These are phyloP conservation scores for Paecilomyces formosus DNA, from an alignment of 2,329 filamentous ascomycete species.

Conservation along the genomic window DNA sequence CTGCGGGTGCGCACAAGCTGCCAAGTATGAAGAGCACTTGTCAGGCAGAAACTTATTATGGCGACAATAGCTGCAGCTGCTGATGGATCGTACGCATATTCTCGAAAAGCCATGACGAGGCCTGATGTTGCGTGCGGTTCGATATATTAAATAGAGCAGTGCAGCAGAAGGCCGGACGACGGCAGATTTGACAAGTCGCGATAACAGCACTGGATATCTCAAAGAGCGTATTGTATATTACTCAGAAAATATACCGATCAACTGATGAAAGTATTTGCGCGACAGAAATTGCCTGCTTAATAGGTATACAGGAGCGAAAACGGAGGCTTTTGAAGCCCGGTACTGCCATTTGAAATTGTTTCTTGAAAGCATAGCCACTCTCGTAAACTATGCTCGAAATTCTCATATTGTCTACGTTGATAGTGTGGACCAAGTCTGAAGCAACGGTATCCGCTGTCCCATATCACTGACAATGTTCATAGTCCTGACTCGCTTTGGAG, in stretches of 20 bases:
- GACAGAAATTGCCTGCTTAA: background rate
- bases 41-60: constrained; percentile 23
- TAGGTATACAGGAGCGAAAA: background rate
- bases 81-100: background rate
- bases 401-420: background rate
- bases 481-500: background rate
- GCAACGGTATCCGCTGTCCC: background rate
- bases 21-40: constrained; percentile 32
- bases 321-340: background rate
- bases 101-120: background rate
- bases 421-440: background rate
- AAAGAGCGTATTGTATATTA: background rate
- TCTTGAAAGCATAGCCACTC: background rate
- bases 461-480: background rate
- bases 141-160: background rate
- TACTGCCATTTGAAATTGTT: background rate
- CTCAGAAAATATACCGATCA: background rate
- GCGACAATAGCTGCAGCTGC: background rate
- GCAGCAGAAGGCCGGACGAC: too few relatives aligned
- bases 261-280: background rate
- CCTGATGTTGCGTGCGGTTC: background rate
- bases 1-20: constrained; percentile 33
- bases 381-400: background rate
- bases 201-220: too few relatives aligned
- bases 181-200: too few relatives aligned